Conservation (phyloP, 2,329 filamentous ascomycete species). For the Colletotrichum abscissum region DNA sequence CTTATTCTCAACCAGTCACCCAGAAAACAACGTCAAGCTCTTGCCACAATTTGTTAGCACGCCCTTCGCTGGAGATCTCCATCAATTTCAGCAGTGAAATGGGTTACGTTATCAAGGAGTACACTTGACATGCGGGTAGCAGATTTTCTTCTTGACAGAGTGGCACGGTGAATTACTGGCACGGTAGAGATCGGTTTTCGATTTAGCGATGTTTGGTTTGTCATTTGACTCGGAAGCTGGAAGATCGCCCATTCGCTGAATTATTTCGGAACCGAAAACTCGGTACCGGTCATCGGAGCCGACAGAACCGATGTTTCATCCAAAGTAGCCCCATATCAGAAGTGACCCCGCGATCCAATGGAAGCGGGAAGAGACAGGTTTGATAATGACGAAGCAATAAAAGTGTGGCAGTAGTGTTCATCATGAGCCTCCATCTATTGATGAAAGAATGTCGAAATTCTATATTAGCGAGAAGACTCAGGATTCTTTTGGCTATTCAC, state of each 20-base stretch:
- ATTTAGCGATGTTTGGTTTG: background rate
- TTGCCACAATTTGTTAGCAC: too few species aligned
- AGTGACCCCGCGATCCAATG: background rate
- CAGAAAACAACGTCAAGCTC: too few species aligned
- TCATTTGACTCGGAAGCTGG: background rate
- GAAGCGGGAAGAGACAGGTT: background rate
- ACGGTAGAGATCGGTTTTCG: background rate
- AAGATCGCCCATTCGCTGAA: background rate
- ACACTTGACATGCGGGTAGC: too few species aligned
- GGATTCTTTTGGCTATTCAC: too few species aligned
- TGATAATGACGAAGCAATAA: background rate
- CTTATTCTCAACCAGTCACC: background rate
- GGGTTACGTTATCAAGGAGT: too few species aligned
- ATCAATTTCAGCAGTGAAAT: too few species aligned
- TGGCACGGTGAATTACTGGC: too few species aligned
- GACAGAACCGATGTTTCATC: background rate
- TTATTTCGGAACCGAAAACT: background rate
- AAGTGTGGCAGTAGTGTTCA: background rate
- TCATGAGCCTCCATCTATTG: too few species aligned
- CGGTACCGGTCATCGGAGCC: background rate
- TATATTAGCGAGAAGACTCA: too few species aligned
- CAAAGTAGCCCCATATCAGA: background rate
- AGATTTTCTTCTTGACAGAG: too few species aligned
- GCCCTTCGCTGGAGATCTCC: too few species aligned
- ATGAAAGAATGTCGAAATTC: background rate